These are phyloP conservation scores for Diaporthe ilicicola DNA, from an alignment of 2,329 filamentous ascomycete species.

Conservation along the genomic window DNA sequence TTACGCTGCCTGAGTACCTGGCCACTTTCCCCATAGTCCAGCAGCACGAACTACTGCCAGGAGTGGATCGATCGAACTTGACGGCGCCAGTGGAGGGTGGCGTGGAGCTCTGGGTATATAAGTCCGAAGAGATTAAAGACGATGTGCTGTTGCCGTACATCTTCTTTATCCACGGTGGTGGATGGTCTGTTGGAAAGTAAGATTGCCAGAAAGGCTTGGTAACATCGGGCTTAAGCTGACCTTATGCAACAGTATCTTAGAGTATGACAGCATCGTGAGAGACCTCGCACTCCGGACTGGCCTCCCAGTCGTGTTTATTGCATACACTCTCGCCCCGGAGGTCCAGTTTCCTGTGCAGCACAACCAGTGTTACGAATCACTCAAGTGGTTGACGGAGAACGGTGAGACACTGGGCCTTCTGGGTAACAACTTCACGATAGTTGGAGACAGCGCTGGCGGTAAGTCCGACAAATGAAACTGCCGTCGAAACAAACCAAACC, in stretches of 20 bases:
- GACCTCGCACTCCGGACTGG: background rate
- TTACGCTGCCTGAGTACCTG: background rate
- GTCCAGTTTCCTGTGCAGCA: background rate
- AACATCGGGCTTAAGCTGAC: background rate
- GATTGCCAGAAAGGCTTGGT: background rate
- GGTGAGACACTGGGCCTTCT: background rate
- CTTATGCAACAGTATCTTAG: background rate
- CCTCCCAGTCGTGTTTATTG: background rate
- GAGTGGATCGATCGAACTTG: background rate
- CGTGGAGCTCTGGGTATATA: background rate
- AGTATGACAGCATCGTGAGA: slow-evolving; percentile 13
- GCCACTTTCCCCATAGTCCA: background rate
- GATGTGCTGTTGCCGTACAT: background rate
- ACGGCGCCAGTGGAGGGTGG: background rate
- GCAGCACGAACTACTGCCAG: background rate
- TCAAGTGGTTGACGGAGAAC: slow-evolving; percentile 10
- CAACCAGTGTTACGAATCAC: background rate
- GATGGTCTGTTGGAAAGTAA: background rate
- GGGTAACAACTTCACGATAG: background rate
- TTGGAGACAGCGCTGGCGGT: slow-evolving; percentile 7
- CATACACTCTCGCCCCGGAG: background rate
- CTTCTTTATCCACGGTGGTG: background rate
- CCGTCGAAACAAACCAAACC: background rate
- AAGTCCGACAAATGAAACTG: background rate
- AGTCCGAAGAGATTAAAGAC: background rate